phyloP scores from a whole-genome alignment of 495 filamentous ascomycete genomes.

The Pseudotulostoma volvatum region DNA sequence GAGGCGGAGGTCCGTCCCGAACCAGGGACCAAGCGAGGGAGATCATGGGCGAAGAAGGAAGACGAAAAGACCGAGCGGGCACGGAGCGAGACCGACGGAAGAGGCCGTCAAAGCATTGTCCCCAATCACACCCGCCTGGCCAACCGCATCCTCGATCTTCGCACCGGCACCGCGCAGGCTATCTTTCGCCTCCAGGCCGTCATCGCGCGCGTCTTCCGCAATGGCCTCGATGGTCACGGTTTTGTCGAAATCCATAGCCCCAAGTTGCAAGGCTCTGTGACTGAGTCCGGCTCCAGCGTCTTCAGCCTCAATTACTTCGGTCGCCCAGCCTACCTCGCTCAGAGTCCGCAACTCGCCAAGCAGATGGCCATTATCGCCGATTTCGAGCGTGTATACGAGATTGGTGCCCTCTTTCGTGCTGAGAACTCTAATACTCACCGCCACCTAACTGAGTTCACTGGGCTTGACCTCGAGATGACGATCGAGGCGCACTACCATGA shows the following conservation, averaged over 20 bases:
- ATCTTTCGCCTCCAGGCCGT: conserved; percentile 67
- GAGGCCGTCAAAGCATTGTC: conserved; percentile 37
- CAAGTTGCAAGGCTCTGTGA: conserved; percentile 73
- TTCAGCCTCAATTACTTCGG: conserved; percentile 81
- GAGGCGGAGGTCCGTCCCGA: conserved; percentile 36
- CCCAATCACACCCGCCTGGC: conserved; percentile 59
- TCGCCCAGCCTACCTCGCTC: conserved; percentile 65
- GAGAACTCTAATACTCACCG: conserved; percentile 91
- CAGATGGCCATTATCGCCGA: conserved; percentile 87
- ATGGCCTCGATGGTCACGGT: conserved; percentile 48
- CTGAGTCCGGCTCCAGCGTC: conserved; percentile 82
- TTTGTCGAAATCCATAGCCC: conserved; percentile 87
- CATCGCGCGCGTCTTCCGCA: conserved; percentile 62
- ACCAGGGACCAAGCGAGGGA: background rate
- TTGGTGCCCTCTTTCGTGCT: conserved; percentile 79
- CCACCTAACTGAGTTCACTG: conserved; percentile 92
- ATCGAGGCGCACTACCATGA: conserved; percentile 84
- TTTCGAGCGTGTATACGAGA: conserved; percentile 72
- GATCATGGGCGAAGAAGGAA: conserved; percentile 12
- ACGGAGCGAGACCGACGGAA: conserved; percentile 5
- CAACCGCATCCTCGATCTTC: conserved; percentile 77
- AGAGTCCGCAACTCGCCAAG: conserved; percentile 88
- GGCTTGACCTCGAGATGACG: conserved; percentile 90
- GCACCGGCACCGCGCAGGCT: conserved; percentile 68
- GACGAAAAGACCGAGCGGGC: conserved; percentile 8